These are phyloP conservation scores for Globisporangium yorkense DNA, from an alignment of 352 stramenopile genomes.

Conservation along the genomic window DNA sequence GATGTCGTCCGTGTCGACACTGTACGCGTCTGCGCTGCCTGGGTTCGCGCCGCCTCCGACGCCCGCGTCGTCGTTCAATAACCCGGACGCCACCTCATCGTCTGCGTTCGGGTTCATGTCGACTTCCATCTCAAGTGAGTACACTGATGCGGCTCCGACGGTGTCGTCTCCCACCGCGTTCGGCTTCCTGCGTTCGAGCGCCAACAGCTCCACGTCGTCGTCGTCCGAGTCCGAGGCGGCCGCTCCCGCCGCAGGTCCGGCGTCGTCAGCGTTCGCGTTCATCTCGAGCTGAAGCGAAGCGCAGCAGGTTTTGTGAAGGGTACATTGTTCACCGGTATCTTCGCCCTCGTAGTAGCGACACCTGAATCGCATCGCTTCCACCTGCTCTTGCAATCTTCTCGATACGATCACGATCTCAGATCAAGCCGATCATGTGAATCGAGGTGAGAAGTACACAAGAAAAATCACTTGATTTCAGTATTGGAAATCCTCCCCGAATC, in stretches of 20 bases:
- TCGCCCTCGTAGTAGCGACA: neutral
- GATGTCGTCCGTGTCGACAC: conserved; percentile 12
- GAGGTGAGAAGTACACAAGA: too few relatives aligned
- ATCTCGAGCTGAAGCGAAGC: conserved; percentile 30
- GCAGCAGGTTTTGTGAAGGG: neutral
- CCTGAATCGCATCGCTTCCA: too few relatives aligned
- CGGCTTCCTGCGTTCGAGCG: conserved; percentile 41
- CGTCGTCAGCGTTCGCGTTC: conserved; percentile 56
- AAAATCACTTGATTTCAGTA: too few relatives aligned
- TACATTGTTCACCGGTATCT: neutral
- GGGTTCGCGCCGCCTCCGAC: conserved; percentile 11
- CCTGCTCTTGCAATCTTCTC: too few relatives aligned
- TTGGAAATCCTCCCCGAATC: neutral
- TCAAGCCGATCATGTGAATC: too few relatives aligned
- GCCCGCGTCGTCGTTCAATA: conserved; percentile 4
- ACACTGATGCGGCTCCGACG: conserved; percentile 7
- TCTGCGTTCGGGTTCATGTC: conserved; percentile 40
- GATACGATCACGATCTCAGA: too few relatives aligned
- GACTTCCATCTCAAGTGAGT: neutral
- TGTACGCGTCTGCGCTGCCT: conserved; percentile 2
- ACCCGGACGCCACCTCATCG: conserved; percentile 9
- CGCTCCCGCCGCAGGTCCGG: conserved; percentile 11
- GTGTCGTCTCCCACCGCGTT: conserved; percentile 53
- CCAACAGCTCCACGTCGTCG: conserved; percentile 16
- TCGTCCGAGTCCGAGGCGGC: conserved; percentile 12